phyloP scores from a whole-genome alignment of 257 asterid species.

The Nicotiana obtusifolia region DNA sequence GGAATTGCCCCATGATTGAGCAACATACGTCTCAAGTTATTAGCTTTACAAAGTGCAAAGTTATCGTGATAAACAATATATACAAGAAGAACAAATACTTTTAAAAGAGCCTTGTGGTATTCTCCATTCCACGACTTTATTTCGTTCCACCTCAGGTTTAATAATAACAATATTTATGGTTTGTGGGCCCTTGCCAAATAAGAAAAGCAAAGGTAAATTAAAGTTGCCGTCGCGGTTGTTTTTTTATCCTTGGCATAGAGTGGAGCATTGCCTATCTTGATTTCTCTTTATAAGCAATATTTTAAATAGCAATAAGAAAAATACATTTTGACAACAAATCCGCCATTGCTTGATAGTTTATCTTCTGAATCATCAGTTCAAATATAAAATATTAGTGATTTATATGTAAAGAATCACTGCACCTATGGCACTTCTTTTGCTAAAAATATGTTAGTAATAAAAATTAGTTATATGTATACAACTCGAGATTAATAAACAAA shows the following conservation, averaged over 20 bases:
- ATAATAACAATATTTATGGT: background rate
- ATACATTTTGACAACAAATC: background rate
- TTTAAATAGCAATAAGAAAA: background rate
- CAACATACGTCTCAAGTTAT: background rate
- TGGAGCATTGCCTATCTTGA: background rate
- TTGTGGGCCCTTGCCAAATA: too few relatives aligned
- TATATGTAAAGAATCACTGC: background rate
- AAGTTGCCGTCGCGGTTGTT: too few relatives aligned
- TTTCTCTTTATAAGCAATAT: background rate
- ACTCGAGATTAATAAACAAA: too few relatives aligned
- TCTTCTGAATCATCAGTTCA: background rate
- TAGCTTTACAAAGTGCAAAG: background rate
- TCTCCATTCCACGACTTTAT: background rate
- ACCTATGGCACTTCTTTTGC: background rate
- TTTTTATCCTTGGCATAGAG: background rate
- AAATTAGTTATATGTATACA: too few relatives aligned
- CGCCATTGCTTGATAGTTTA: background rate
- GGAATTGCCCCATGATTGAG: slow-evolving; percentile 1
- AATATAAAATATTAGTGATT: background rate
- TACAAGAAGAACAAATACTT: background rate
- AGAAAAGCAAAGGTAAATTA: too few relatives aligned
- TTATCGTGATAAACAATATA: background rate
- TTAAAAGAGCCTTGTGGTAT: background rate
- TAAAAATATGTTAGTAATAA: background rate
- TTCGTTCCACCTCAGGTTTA: background rate